Percentiles rank a stretch among this genome's conserved stretches.
Evolutionary conservation across 148 eudicot species (phyloP).

Genomic region (Chenopodium suecicum): DNA sequence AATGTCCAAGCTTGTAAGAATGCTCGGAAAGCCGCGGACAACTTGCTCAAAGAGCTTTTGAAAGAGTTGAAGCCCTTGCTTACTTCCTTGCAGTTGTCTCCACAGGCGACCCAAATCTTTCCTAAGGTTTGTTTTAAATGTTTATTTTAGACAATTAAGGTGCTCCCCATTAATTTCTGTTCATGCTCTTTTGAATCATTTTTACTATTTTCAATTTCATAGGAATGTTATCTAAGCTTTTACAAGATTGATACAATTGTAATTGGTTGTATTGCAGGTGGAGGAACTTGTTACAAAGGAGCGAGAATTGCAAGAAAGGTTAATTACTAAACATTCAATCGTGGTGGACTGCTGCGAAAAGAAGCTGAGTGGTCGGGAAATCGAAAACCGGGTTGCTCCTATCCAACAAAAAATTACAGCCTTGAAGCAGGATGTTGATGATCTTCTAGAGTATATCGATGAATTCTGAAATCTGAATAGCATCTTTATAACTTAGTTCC

Average conservation of each 20-base stretch:
- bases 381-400: conserved; percentile 73
- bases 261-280: conserved; percentile 40
- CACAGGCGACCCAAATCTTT: conserved; percentile 65
- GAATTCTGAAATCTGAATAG: conserved; percentile 64
- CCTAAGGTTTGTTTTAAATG: conserved; percentile 53
- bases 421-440: conserved; percentile 86
- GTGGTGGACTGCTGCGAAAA: conserved; percentile 83
- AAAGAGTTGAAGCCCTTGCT: conserved; percentile 85
- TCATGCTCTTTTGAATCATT: background rate
- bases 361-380: conserved; percentile 69
- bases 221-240: background rate
- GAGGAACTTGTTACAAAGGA: conserved; percentile 89
- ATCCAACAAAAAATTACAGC: conserved; percentile 72
- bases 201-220: background rate
- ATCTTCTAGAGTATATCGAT: conserved; percentile 74
- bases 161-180: background rate
- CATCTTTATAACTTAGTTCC: background rate
- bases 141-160: background rate
- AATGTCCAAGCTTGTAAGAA: conserved; percentile 84
- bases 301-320: conserved; percentile 79
- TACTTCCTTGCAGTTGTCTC: conserved; percentile 69
- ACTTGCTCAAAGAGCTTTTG: conserved; percentile 69
- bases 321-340: conserved; percentile 63
- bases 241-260: conserved; percentile 10
- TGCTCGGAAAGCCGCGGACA: conserved; percentile 76